Conservation (phyloP, 164 flowering plant genomes). For the Taxillus chinensis region DNA sequence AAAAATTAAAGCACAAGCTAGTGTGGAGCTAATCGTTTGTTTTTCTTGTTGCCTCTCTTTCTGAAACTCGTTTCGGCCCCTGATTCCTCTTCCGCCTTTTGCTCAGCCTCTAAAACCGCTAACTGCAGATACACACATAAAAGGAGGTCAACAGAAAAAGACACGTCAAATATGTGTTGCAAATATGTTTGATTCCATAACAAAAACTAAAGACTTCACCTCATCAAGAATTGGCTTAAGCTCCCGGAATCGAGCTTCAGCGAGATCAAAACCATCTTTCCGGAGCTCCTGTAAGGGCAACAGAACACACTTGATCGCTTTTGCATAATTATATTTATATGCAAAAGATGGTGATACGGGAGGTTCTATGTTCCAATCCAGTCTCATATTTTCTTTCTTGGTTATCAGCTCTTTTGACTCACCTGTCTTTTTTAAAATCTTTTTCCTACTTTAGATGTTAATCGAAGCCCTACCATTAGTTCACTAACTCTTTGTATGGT, state of each 20-base stretch:
- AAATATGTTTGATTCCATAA: background rate
- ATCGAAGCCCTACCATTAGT: no score
- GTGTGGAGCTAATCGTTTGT: slow-evolving; percentile 19
- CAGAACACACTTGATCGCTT: background rate
- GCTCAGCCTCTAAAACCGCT: slow-evolving; percentile 82
- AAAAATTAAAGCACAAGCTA: slow-evolving; percentile 5
- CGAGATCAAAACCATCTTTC: slow-evolving; percentile 98
- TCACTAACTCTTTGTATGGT: no score
- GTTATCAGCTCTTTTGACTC: no score
- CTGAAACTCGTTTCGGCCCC: slow-evolving; percentile 61
- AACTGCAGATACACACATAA: slow-evolving; percentile 29
- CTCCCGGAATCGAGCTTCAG: slow-evolving; percentile 76
- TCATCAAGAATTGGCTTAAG: slow-evolving; percentile 95
- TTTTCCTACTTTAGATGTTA: no score
- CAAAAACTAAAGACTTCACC: slow-evolving; percentile 26
- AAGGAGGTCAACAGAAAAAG: background rate
- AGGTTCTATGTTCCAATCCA: no score
- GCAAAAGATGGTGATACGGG: background rate
- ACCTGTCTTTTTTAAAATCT: no score
- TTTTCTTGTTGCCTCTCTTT: slow-evolving; percentile 69
- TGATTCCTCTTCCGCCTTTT: slow-evolving; percentile 88
- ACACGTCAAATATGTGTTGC: background rate
- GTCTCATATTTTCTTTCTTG: no score
- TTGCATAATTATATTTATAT: background rate
- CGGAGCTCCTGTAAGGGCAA: slow-evolving; percentile 64